Evolutionary conservation across 306 rosid genomes (phyloP), one percentile per base, ranked within the genome.

Genomic region (Trichosanthes cucumerina): DNA sequence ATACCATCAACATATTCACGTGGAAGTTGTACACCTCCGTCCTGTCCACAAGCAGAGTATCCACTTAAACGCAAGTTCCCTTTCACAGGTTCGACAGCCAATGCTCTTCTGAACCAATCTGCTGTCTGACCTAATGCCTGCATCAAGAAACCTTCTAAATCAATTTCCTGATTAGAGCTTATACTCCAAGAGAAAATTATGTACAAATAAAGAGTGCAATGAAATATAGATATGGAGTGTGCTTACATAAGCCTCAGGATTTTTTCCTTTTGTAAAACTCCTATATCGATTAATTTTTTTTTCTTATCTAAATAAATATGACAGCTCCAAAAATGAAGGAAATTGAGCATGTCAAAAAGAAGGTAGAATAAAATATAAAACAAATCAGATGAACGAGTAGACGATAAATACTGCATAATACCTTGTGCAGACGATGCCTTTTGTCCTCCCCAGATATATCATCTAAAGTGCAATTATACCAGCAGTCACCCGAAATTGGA

Each of bases 21-120:
- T 54, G 99, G 98, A 80, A 96, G 90, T 84, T 92, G 98, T 82
- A 96, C 99, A 4, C 99, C 99, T 78, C 99, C 99, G 82, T 96
- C 99, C 86, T 96, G 99, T 38, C 99, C 99, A 19, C 99, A 96
- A 41, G 99, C 99, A 49, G 99, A 96, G 85, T 96, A 96, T 58
- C 99, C 99, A 83, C 98, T 96, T 84, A 96, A 86, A 79, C 90
- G 88, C 88, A 96, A 87, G 84, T 90, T 96, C 80, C 98, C 97
- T 81, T 92, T 96, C 73, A 96, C 99, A 46, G 97, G 99, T 80
- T 96, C 99, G 60, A 96, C 98, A 38, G 96, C 94, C 76, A 95
- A 85, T 68, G 97, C 96, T 84, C 95, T 86, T 87, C 83, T 87
- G 88, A 94, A 94, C 98, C 98, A 94, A 85, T 87, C 93, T 56